These are phyloP conservation scores for Emericellopsis atlantica DNA, from an alignment of 2,329 filamentous ascomycete species.

Conservation along the genomic window DNA sequence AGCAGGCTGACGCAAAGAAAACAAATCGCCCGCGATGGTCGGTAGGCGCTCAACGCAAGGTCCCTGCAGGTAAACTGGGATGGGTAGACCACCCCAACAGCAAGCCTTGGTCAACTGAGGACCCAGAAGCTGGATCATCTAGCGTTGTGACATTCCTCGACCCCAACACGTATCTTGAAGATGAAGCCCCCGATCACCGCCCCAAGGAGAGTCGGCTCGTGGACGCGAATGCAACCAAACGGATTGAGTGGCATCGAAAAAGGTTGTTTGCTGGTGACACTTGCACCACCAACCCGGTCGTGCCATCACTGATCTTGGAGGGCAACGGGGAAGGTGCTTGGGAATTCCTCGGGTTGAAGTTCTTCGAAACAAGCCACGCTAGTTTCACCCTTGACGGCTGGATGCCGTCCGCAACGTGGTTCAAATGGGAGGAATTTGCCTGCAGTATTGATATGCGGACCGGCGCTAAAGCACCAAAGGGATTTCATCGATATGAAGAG, in stretches of 20 bases:
- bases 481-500: too few species aligned
- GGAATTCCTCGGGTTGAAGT: not conserved
- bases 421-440: too few species aligned
- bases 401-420: not conserved
- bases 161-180: conserved; percentile 25
- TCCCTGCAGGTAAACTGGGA: too few species aligned
- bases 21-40: conserved; percentile 8
- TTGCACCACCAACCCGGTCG: too few species aligned
- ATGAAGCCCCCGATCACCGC: conserved; percentile 7
- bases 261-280: too few species aligned
- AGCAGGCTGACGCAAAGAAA: conserved; percentile 6
- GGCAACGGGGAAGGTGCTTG: too few species aligned
- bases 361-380: not conserved
- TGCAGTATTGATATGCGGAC: too few species aligned
- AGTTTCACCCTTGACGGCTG: not conserved
- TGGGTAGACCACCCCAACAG: too few species aligned
- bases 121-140: not conserved
- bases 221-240: not conserved
- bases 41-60: not conserved
- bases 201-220: not conserved
- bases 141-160: conserved; percentile 14
- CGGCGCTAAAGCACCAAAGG: too few species aligned
- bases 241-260: not conserved
- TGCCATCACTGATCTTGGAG: too few species aligned
- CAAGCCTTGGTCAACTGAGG: too few species aligned